phyloP scores from a whole-genome alignment of 2,329 filamentous ascomycete species.

The Daldinia sp. region DNA sequence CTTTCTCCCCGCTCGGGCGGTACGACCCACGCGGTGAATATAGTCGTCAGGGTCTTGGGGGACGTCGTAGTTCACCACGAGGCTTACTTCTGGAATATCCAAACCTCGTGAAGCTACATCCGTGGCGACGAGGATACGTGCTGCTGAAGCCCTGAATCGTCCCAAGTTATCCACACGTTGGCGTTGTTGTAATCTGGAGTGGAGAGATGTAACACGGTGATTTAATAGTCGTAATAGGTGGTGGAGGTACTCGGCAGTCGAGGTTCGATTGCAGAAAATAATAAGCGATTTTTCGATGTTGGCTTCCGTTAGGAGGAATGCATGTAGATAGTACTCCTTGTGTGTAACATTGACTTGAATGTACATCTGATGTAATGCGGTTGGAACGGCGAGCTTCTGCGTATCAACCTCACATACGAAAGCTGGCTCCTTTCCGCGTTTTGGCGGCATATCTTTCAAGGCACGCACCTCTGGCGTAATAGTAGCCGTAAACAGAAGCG shows the following conservation, averaged over 20 bases:
- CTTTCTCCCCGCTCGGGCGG: conserved; percentile 85
- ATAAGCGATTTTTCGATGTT: conserved; percentile 83
- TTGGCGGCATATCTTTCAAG: conserved; percentile 77
- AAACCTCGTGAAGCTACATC: conserved; percentile 94
- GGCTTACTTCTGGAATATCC: conserved; percentile 88
- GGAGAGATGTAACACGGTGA: conserved; percentile 90
- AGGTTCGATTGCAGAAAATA: conserved; percentile 92
- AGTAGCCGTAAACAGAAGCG: conserved; percentile 93
- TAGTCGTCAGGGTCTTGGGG: conserved; percentile 97
- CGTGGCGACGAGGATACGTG: conserved; percentile 90
- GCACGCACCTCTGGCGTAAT: conserved; percentile 91
- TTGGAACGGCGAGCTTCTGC: conserved; percentile 76
- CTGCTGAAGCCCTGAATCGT: conserved; percentile 88
- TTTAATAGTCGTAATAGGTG: conserved; percentile 85
- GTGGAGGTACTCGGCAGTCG: conserved; percentile 87
- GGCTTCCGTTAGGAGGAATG: conserved; percentile 79
- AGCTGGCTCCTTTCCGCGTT: conserved; percentile 75
- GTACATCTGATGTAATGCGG: conserved; percentile 83
- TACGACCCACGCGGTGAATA: conserved; percentile 94
- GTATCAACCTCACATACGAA: conserved; percentile 92
- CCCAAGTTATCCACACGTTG: conserved; percentile 88
- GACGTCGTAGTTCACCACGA: conserved; percentile 96
- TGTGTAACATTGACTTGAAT: conserved; percentile 89
- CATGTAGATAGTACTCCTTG: conserved; percentile 93
- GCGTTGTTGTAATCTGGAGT: conserved; percentile 85